A percentile compares a stretch with the other conserved stretches of the same genome.
Conservation (phyloP, 2,329 filamentous ascomycete species). For the Pseudodiploospora longispora region DNA sequence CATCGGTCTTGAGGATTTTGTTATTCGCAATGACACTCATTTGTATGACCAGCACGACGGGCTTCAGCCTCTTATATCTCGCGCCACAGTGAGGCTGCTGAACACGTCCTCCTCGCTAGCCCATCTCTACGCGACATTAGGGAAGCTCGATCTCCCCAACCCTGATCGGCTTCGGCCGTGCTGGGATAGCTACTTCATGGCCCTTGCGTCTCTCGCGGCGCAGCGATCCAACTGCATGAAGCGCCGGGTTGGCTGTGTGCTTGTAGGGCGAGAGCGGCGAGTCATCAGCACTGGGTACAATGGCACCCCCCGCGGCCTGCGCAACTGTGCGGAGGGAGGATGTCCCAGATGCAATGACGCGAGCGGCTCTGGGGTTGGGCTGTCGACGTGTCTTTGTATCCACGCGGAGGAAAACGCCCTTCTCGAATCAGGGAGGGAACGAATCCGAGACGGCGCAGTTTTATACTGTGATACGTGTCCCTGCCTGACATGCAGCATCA, state of each 20-base stretch:
- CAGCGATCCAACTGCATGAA: slow-evolving; percentile 98
- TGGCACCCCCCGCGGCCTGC: slow-evolving; percentile 82
- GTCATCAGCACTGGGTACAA: slow-evolving; percentile 97
- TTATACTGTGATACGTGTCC: slow-evolving; percentile 96
- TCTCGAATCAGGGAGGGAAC: slow-evolving; percentile 84
- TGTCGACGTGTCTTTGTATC: slow-evolving; percentile 89
- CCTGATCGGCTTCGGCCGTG: slow-evolving; percentile 73
- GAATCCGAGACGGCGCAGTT: slow-evolving; percentile 72
- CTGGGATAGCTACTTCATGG: slow-evolving; percentile 99
- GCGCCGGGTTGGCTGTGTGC: slow-evolving; percentile 84
- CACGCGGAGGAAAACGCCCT: slow-evolving; percentile 97
- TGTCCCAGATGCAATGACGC: slow-evolving; percentile 81
- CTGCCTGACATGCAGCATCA: slow-evolving; percentile 95
- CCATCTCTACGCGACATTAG: slow-evolving; percentile 64
- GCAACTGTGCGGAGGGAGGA: slow-evolving; percentile 88
- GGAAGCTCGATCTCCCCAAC: slow-evolving; percentile 67
- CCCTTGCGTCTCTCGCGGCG: slow-evolving; percentile 83
- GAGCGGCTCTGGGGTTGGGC: slow-evolving; percentile 57
- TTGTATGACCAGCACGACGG: slow-evolving; percentile 61
- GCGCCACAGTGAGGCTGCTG: slow-evolving; percentile 75
- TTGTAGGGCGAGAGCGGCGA: slow-evolving; percentile 70
- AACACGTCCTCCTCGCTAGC: slow-evolving; percentile 70
- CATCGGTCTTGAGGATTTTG: slow-evolving; percentile 47
- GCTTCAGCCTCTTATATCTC: slow-evolving; percentile 68
- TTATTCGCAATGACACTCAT: slow-evolving; percentile 57